Evolutionary conservation across 768 basidiomycete genomes (phyloP).

Genomic region (Hygrophorus russula): DNA sequence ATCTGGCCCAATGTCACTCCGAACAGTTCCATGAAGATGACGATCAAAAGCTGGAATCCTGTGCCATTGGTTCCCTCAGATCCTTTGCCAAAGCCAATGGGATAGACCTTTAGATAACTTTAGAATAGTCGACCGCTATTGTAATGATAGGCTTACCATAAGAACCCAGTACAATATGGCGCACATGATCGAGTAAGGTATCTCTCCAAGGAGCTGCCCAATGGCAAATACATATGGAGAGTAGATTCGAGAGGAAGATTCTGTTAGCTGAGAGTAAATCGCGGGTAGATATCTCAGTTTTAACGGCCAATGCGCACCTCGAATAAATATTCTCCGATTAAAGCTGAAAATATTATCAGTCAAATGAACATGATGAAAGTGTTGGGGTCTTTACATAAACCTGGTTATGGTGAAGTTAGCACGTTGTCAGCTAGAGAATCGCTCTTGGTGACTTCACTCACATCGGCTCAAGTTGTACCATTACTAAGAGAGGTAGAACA

Average conservation of each 20-base stretch:
- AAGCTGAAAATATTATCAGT: no score
- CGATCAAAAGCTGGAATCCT: constrained; percentile 61
- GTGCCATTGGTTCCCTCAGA: constrained; percentile 47
- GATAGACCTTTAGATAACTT: constrained; percentile 33
- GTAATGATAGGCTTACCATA: constrained; percentile 32
- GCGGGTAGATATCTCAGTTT: no score
- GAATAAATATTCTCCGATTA: no score
- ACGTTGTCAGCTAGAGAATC: no score
- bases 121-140: background rate
- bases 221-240: constrained; percentile 78
- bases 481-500: constrained; percentile 63
- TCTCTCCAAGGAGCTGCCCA: constrained; percentile 71
- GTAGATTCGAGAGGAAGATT: constrained; percentile 79
- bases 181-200: constrained; percentile 66
- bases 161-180: constrained; percentile 66
- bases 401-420: no score
- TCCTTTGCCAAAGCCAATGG: constrained; percentile 59
- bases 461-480: constrained; percentile 73
- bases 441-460: constrained; percentile 36
- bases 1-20: constrained; percentile 64
- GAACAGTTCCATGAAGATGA: constrained; percentile 56
- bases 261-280: constrained; percentile 15
- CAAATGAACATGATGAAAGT: no score
- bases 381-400: no score
- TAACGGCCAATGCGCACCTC: no score